phyloP scores from a whole-genome alignment of 2,329 filamentous ascomycete genomes.

The Epicoccum sorghinum region DNA sequence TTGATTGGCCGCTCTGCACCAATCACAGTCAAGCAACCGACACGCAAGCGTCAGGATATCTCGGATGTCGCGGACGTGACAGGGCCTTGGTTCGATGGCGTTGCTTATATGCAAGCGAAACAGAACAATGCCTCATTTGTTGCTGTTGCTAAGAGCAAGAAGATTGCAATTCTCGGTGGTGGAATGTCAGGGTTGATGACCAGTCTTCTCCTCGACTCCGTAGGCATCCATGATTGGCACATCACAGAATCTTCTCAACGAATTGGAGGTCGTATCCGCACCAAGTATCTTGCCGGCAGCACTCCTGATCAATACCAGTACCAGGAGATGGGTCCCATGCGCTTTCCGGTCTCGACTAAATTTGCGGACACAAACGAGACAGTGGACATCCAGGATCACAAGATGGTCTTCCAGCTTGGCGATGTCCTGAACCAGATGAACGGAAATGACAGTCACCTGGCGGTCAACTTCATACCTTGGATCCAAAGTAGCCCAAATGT shows the following conservation, averaged over 20 bases:
- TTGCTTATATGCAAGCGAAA: slow-evolving; percentile 62
- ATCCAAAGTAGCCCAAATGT: slow-evolving; percentile 63
- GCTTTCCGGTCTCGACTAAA: slow-evolving; percentile 61
- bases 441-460: slow-evolving; percentile 52
- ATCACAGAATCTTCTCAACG: slow-evolving; percentile 67
- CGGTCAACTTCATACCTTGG: slow-evolving; percentile 68
- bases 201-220: slow-evolving; percentile 53
- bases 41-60: slow-evolving; percentile 47
- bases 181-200: slow-evolving; percentile 71
- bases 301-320: slow-evolving; percentile 68
- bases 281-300: slow-evolving; percentile 65
- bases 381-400: slow-evolving; percentile 65
- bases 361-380: slow-evolving; percentile 62
- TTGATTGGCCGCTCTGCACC: slow-evolving; percentile 53
- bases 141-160: slow-evolving; percentile 61
- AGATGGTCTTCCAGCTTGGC: slow-evolving; percentile 69
- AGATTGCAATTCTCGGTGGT: slow-evolving; percentile 68
- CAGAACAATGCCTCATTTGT: slow-evolving; percentile 61
- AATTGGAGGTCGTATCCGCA: slow-evolving; percentile 69
- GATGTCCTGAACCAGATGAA: slow-evolving; percentile 66
- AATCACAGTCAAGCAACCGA: slow-evolving; percentile 45
- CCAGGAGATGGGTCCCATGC: slow-evolving; percentile 71
- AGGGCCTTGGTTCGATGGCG: slow-evolving; percentile 71
- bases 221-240: slow-evolving; percentile 65
- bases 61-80: slow-evolving; percentile 59